These are phyloP conservation scores for Pythium chondricola DNA, from an alignment of 352 stramenopile genomes.

Conservation along the genomic window DNA sequence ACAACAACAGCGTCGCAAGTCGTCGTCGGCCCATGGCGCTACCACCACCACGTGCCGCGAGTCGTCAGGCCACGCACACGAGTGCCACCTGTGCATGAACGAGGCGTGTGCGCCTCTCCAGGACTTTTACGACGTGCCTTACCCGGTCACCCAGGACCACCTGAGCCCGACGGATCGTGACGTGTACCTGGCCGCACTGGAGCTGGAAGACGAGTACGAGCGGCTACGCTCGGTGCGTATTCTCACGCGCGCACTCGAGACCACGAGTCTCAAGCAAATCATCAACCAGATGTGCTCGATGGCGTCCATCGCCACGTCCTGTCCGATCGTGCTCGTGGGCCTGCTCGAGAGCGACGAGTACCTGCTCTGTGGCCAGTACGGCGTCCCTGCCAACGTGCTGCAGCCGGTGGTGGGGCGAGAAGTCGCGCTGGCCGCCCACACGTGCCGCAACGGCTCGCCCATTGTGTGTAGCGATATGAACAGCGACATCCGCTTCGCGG, in stretches of 20 bases:
- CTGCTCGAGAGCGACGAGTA: constrained; percentile 57
- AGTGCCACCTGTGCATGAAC: constrained; percentile 57
- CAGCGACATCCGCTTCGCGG: constrained; percentile 56
- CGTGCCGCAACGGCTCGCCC: constrained; percentile 48
- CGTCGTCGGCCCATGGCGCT: constrained; percentile 26
- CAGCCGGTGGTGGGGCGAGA: constrained; percentile 30
- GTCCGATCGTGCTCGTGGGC: constrained; percentile 57
- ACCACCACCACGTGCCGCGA: constrained; percentile 30
- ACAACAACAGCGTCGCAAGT: constrained; percentile 43
- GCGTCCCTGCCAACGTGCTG: constrained; percentile 21
- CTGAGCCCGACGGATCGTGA: constrained; percentile 37
- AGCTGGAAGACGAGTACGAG: constrained; percentile 53
- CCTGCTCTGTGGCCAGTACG: constrained; percentile 42
- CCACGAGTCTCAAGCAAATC: constrained; percentile 32
- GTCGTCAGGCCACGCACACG: constrained; percentile 16
- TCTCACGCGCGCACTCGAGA: constrained; percentile 36
- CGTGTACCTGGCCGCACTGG: constrained; percentile 40
- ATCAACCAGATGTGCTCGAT: constrained; percentile 72
- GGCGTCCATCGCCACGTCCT: constrained; percentile 66
- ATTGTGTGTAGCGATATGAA: constrained; percentile 65
- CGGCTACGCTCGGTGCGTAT: constrained; percentile 37
- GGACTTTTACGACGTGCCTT: constrained; percentile 46
- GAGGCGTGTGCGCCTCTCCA: constrained; percentile 50
- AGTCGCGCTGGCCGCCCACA: constrained; percentile 55
- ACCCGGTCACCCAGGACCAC: constrained; percentile 52